Evolutionary conservation across 495 filamentous ascomycete genomes (phyloP).

Genomic region (Penicillium fimorum): DNA sequence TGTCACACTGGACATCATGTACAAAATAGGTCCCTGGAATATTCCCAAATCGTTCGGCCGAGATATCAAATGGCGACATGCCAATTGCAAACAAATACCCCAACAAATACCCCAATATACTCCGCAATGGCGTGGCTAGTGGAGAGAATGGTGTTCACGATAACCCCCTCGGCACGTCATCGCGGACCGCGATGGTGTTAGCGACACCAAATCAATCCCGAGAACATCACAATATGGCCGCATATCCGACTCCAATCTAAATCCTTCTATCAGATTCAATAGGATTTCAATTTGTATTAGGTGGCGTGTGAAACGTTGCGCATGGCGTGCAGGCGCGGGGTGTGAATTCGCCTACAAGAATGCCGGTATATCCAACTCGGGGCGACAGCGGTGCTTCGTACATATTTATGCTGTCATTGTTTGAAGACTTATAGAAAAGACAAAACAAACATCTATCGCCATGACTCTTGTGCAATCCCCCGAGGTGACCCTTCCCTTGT

Average conservation of each 20-base stretch:
- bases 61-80: slow-evolving; percentile 7
- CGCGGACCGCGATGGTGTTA: slow-evolving; percentile 21
- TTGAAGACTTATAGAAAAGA: neutral
- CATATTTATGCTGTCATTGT: slow-evolving; percentile 6
- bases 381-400: neutral
- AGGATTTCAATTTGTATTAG: neutral
- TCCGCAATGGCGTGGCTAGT: slow-evolving; percentile 26
- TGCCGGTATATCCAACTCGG: neutral
- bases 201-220: slow-evolving; percentile 18
- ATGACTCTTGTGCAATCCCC: slow-evolving; percentile 25
- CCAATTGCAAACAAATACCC: neutral
- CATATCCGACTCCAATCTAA: neutral
- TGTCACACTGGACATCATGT: neutral
- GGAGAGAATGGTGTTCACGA: slow-evolving; percentile 24
- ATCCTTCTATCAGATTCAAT: neutral
- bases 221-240: neutral
- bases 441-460: neutral
- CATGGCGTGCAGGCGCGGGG: slow-evolving; percentile 25
- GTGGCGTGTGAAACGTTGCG: slow-evolving; percentile 22
- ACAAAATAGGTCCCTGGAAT: neutral
- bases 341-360: neutral
- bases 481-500: slow-evolving; percentile 7
- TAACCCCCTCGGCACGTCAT: slow-evolving; percentile 24
- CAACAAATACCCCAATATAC: slow-evolving; percentile 3
- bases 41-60: slow-evolving; percentile 4